Conservation (phyloP, 345 rosid species). For the Raphanus sativus region DNA sequence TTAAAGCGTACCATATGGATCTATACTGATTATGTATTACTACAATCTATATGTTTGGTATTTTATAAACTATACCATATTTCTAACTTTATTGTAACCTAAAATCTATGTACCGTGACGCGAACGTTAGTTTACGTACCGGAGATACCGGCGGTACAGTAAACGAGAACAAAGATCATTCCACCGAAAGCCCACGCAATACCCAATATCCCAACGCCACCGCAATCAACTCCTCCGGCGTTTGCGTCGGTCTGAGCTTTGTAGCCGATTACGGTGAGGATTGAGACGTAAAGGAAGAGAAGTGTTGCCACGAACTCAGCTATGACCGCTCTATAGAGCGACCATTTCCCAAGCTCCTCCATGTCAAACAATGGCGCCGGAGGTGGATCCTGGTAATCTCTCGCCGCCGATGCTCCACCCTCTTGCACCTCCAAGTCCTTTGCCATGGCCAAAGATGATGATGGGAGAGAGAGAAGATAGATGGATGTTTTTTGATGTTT, state of each 20-base stretch:
- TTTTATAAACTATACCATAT: not conserved
- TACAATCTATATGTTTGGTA: not conserved
- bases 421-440: slow-evolving; percentile 55
- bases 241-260: slow-evolving; percentile 47
- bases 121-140: slow-evolving; percentile 49
- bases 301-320: slow-evolving; percentile 89
- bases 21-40: not conserved
- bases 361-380: slow-evolving; percentile 61
- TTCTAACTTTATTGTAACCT: not conserved
- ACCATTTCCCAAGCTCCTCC: slow-evolving; percentile 66
- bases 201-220: slow-evolving; percentile 85
- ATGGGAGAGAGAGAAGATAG: slow-evolving; percentile 11
- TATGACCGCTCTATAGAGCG: slow-evolving; percentile 71
- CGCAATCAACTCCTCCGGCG: slow-evolving; percentile 45
- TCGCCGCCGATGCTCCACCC: slow-evolving; percentile 36
- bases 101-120: slow-evolving; percentile 9
- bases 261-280: slow-evolving; percentile 86
- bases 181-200: slow-evolving; percentile 98
- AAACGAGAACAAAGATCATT: slow-evolving; percentile 91
- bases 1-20: not conserved
- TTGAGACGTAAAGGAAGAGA: slow-evolving; percentile 69
- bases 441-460: slow-evolving; percentile 41
- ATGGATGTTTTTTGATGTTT: slow-evolving; percentile 16
- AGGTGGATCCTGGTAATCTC: slow-evolving; percentile 78
- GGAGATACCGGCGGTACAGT: slow-evolving; percentile 90